Conservation (phyloP, 768 basidiomycete species). For the Russula emetica region DNA sequence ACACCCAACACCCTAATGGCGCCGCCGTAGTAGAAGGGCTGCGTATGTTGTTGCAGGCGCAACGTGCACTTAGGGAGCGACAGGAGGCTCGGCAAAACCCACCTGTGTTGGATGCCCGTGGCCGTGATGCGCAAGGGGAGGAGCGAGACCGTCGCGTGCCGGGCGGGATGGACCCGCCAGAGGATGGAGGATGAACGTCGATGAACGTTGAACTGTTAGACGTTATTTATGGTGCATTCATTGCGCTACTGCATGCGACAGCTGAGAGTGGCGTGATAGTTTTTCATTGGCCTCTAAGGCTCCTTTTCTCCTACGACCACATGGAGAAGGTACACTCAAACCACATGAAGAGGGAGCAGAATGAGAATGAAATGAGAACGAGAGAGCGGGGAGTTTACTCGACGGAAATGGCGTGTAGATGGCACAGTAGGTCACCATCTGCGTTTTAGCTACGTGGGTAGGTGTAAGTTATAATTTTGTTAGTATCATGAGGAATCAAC, state of each 20-base stretch:
- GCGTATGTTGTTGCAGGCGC: constrained; percentile 47
- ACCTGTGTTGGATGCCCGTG: constrained; percentile 29
- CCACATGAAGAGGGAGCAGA: not conserved
- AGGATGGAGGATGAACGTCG: constrained; percentile 9
- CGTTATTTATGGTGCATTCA: constrained; percentile 12
- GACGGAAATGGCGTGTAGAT: not conserved
- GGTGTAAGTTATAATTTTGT: not conserved
- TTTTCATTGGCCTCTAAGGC: not conserved
- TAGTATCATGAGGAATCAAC: not conserved
- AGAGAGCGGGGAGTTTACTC: no score
- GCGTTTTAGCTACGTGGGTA: constrained; percentile 47
- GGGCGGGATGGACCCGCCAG: constrained; percentile 32
- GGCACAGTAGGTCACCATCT: constrained; percentile 42
- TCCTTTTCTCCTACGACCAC: not conserved
- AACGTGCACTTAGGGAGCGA: constrained; percentile 36
- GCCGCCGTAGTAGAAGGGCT: constrained; percentile 44
- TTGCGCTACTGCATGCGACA: constrained; percentile 14
- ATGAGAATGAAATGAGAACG: not conserved
- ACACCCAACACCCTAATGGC: constrained; percentile 57
- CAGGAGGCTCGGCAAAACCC: constrained; percentile 27
- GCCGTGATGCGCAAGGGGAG: constrained; percentile 35
- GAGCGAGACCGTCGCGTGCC: constrained; percentile 29
- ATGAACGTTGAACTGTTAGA: constrained; percentile 3
- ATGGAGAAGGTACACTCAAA: not conserved
- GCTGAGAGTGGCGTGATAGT: constrained; percentile 10